Conservation (phyloP, 306 rosid species). For the Rosa lucieae region DNA sequence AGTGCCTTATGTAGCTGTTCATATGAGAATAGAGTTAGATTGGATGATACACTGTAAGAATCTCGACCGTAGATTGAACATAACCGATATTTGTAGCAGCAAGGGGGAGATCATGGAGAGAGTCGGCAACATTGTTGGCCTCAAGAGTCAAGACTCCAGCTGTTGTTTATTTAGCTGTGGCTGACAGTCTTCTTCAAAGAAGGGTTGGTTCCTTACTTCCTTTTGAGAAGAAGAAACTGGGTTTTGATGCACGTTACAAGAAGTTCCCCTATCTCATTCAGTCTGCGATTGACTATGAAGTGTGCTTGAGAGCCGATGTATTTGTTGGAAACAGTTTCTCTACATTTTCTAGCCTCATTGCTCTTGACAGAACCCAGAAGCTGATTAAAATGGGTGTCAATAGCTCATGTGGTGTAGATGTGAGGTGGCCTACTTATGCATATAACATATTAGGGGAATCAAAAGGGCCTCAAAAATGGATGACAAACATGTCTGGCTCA, state of each 20-base stretch:
- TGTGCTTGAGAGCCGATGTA: conserved; percentile 66
- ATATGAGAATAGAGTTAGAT: conserved; percentile 91
- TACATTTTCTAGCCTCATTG: conserved; percentile 84
- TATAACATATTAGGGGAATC: conserved; percentile 63
- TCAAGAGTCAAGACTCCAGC: conserved; percentile 47
- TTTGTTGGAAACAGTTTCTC: conserved; percentile 96
- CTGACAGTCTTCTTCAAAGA: conserved; percentile 71
- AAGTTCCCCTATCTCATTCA: conserved; percentile 83
- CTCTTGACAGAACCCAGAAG: conserved; percentile 83
- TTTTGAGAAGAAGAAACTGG: conserved; percentile 76
- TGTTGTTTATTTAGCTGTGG: conserved; percentile 74
- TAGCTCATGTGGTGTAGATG: conserved; percentile 46
- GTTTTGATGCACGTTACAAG: conserved; percentile 51
- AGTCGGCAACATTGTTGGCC: conserved; percentile 49
- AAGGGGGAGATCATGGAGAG: conserved; percentile 69
- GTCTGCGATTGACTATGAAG: conserved; percentile 91
- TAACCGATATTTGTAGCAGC: conserved; percentile 74
- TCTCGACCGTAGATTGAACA: conserved; percentile 61
- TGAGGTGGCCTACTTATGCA: conserved; percentile 82
- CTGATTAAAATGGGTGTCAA: conserved; percentile 41
- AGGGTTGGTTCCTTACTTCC: conserved; percentile 45
- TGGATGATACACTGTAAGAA: conserved; percentile 98
- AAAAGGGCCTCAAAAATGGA: conserved; percentile 70
- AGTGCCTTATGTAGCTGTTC: conserved; percentile 72
- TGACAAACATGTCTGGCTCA: conserved; percentile 66